These are phyloP conservation scores for Plasmodium gonderi DNA, from an alignment of 169 alveolate species.

Conservation along the genomic window DNA sequence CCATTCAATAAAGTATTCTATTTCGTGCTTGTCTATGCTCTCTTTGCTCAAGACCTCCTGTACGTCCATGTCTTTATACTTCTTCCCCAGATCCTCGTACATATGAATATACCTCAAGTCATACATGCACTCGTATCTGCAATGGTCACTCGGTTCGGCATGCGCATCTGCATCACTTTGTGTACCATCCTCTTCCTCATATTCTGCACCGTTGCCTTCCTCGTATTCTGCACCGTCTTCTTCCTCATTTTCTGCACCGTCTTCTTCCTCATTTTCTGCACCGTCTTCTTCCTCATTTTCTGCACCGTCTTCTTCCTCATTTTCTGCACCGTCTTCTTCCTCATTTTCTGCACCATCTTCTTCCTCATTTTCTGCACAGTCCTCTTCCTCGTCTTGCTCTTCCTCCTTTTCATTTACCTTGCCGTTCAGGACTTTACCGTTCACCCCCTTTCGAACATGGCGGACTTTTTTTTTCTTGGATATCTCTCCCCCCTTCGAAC, in stretches of 20 bases:
- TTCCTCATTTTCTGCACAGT: neutral
- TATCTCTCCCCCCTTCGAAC: neutral
- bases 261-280: conserved; percentile 15
- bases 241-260: neutral
- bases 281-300: conserved; percentile 18
- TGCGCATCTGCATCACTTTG: neutral
- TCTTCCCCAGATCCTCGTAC: conserved; percentile 62
- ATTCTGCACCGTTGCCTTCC: neutral
- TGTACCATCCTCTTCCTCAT: neutral
- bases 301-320: neutral
- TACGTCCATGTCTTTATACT: conserved; percentile 24
- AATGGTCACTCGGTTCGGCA: neutral
- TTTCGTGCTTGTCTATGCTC: conserved; percentile 77
- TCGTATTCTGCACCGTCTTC: neutral
- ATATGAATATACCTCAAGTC: conserved; percentile 14
- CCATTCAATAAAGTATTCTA: conserved; percentile 82
- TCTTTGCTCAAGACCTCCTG: conserved; percentile 67
- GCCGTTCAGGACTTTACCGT: neutral
- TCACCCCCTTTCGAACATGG: neutral
- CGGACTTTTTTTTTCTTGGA: conserved; percentile 6
- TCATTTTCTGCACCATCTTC: neutral
- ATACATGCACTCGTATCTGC: no score
- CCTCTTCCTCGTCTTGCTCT: conserved; percentile 14
- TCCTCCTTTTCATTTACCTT: neutral
- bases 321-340: neutral